Conservation (phyloP, 345 rosid species). For the Nasturtium officinale region DNA sequence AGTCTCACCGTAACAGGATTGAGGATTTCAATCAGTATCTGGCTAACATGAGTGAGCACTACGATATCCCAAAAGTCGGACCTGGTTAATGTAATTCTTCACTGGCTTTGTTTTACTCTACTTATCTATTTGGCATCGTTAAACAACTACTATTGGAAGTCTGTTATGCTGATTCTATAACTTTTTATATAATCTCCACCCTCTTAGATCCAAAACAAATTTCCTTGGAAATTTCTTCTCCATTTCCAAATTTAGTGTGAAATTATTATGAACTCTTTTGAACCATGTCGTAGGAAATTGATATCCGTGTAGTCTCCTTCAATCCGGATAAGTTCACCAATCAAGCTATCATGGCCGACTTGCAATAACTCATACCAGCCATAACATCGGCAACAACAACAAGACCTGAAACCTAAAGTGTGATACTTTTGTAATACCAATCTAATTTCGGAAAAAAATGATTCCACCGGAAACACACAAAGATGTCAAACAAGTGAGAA, state of each 20-base stretch:
- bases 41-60: slow-evolving; percentile 91
- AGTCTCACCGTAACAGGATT: slow-evolving; percentile 84
- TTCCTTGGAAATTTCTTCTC: not conserved
- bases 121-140: slow-evolving; percentile 28
- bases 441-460: too few species aligned
- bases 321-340: too few species aligned
- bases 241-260: not conserved
- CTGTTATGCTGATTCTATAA: slow-evolving; percentile 21
- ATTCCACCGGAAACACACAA: too few species aligned
- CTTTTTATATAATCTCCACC: slow-evolving; percentile 8
- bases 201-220: too few species aligned
- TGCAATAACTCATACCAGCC: too few species aligned
- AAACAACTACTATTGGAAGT: slow-evolving; percentile 19
- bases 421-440: too few species aligned
- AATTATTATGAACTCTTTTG: not conserved
- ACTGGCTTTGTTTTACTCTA: slow-evolving; percentile 14
- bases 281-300: not conserved
- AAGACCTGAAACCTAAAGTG: too few species aligned
- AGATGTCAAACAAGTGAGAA: too few species aligned
- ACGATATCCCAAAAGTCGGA: slow-evolving; percentile 91
- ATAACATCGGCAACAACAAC: too few species aligned
- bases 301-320: not conserved
- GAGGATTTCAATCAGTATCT: slow-evolving; percentile 85
- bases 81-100: slow-evolving; percentile 56
- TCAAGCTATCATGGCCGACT: too few species aligned